These are phyloP conservation scores for Prunus persica DNA, from an alignment of 306 rosid genomes.

Conservation along the genomic window Prunus_persica_NCBIv2 NC_034009.1:25909501-25910000, in stretches of 20 bases:
- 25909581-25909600: constrained; percentile 49
- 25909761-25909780: constrained; percentile 41
- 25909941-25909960: not conserved
- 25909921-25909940: not conserved
- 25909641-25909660: constrained; percentile 26
- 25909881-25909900: not conserved
- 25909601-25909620: constrained; percentile 10
- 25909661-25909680: constrained; percentile 12
- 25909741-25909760: not conserved
- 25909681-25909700: constrained; percentile 14
- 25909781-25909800: constrained; percentile 48
- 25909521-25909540: constrained; percentile 92
- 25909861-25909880: not conserved
- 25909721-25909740: not conserved
- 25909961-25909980: constrained; percentile 3
- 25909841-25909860: not conserved
- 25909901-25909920: constrained; percentile 7
- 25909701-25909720: not conserved
- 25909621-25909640: constrained; percentile 38
- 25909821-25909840: constrained; percentile 19
- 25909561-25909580: constrained; percentile 86
- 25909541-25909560: constrained; percentile 86
- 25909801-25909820: constrained; percentile 27
- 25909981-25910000: not conserved
- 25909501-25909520: constrained; percentile 99